phyloP scores from a whole-genome alignment of 1,284 basidiomycete genomes.

The Malassezia furfur region DNA sequence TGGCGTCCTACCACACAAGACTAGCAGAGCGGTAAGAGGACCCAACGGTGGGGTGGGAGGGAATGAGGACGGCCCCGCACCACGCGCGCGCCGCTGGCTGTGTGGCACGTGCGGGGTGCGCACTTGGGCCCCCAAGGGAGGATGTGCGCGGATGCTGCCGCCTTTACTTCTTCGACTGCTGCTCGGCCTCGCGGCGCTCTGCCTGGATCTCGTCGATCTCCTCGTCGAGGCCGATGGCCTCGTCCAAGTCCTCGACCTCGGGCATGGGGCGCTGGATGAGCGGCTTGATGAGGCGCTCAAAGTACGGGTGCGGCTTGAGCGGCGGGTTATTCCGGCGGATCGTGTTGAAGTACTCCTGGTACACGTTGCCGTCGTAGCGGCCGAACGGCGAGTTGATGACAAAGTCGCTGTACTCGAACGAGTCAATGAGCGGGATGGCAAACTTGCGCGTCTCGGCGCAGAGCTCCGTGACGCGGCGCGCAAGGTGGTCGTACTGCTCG shows the following conservation, averaged over 20 bases:
- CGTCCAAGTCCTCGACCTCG: slow-evolving; percentile 48
- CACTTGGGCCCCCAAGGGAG: no score
- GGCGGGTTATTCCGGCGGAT: slow-evolving; percentile 45
- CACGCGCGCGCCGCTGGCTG: no score
- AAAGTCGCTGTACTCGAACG: slow-evolving; percentile 55
- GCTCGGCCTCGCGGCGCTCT: slow-evolving; percentile 40
- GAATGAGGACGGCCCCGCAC: no score
- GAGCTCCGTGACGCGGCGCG: slow-evolving; percentile 51
- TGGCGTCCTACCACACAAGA: no score
- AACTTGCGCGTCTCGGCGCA: slow-evolving; percentile 52
- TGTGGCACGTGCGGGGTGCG: no score
- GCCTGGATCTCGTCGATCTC: slow-evolving; percentile 50
- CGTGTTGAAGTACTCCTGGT: slow-evolving; percentile 40
- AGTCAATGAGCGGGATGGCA: slow-evolving; percentile 53
- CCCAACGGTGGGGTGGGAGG: no score
- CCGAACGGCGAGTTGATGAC: slow-evolving; percentile 56
- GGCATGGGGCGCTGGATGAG: slow-evolving; percentile 52
- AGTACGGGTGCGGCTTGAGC: slow-evolving; percentile 52
- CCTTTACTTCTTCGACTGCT: slow-evolving; percentile 7
- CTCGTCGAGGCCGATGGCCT: slow-evolving; percentile 51
- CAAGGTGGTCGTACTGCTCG: slow-evolving; percentile 51
- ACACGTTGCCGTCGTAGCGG: slow-evolving; percentile 42
- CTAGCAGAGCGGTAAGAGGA: no score
- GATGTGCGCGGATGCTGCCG: no score
- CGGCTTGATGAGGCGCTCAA: slow-evolving; percentile 54